Percentiles rank a stretch among this genome's conserved stretches.
phyloP scores from a whole-genome alignment of 371 early-diverging fungal species.

The Zancudomyces culisetae region DNA sequence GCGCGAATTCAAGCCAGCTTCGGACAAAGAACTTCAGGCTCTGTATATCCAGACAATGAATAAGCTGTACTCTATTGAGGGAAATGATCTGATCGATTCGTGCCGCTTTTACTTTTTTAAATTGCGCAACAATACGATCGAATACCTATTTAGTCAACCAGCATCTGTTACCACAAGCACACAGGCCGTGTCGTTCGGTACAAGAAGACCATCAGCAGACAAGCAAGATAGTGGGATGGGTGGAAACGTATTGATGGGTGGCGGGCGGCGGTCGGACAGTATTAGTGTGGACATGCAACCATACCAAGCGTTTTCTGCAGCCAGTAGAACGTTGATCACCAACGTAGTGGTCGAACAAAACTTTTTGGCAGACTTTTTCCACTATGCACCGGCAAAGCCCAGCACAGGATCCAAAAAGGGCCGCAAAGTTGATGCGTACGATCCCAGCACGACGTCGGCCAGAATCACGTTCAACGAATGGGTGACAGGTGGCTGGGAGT shows the following conservation, averaged over 20 bases:
- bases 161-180: slow-evolving; percentile 4
- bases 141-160: slow-evolving; percentile 13
- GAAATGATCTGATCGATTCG: slow-evolving; percentile 36
- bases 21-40: slow-evolving; percentile 63
- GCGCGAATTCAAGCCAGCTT: slow-evolving; percentile 69
- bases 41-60: slow-evolving; percentile 37
- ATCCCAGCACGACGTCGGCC: not conserved
- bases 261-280: slow-evolving; percentile 4
- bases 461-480: slow-evolving; percentile 18
- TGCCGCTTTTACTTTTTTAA: slow-evolving; percentile 17
- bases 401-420: slow-evolving; percentile 7
- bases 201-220: slow-evolving; percentile 8
- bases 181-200: slow-evolving; percentile 1
- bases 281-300: slow-evolving; percentile 18
- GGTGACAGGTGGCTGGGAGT: slow-evolving; percentile 13
- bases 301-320: slow-evolving; percentile 23
- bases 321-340: slow-evolving; percentile 31
- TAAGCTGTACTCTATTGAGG: slow-evolving; percentile 33
- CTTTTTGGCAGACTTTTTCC: slow-evolving; percentile 61
- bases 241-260: not conserved
- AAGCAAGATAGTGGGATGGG: slow-evolving; percentile 6
- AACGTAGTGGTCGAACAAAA: slow-evolving; percentile 54
- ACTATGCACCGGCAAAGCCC: slow-evolving; percentile 18
- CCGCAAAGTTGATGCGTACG: slow-evolving; percentile 1
- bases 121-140: slow-evolving; percentile 10